Evolutionary conservation across 2,329 filamentous ascomycete genomes (phyloP), one percentile per base, ranked within the genome.

Genomic region (Venturia asperata): DNA sequence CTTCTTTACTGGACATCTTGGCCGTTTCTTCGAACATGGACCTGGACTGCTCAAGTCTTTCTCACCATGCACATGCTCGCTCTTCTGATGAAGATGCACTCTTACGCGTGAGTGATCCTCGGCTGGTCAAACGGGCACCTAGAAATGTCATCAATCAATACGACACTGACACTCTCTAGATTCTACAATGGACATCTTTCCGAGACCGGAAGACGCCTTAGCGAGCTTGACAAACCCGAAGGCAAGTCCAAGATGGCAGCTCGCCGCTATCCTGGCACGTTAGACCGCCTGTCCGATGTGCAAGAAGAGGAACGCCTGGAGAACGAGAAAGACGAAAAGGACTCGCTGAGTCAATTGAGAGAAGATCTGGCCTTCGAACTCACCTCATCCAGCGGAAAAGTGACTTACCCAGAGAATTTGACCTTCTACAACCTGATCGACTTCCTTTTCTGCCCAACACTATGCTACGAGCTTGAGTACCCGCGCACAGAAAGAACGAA

Each of bases 41-140:
- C 92, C 2, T 99, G 94, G 94, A 99, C 94, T 0, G 88, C 93
- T 2, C 94, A 97, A 73, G 94, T 99, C 47, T 99, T 95, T 75
- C 85, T 99, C 70, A 88, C 92, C 13, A 81, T 99, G 42, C 94
- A 99, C 76, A 88, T 92, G 55, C 86, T 99, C 77, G 88, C 91
- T 9, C 82, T 99, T 24, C 86, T 97, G 62, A 99, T 99, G 94
- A 99, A 99, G 81, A 94, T 97, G 86, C 94, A 99, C 76, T 97
- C 92, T 6, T 99, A 96, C 73, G 90, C 91, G 72, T 76, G 67
- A 27, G 73, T 47, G 24, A 17, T 27, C 24, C n/a, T 9, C 13
- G 17, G 7, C 34, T 19, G 7, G 10, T 43, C 21, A 24, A 55
- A 43, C 3, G 52, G 27, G 19, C 15, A 42, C 39, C 5, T 52